Evolutionary conservation across 139 green algal genomes (phyloP), one percentile per base, ranked within the genome.

Genomic region (Micromonas pusilla): DNA sequence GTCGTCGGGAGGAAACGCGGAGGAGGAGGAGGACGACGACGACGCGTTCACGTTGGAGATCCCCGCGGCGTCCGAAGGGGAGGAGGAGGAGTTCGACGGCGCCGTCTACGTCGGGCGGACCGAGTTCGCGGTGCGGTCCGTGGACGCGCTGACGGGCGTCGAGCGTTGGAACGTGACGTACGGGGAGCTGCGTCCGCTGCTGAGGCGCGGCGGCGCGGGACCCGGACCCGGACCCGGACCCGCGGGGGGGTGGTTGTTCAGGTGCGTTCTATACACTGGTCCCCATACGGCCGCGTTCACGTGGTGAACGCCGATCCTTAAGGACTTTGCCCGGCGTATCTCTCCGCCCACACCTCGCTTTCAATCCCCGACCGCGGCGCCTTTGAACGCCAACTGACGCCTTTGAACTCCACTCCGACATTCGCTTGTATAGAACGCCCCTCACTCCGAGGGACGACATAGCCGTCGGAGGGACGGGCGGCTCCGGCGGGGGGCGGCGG

Each of bases 131-230:
- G 79, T 87, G 32, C 70, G 70, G 23, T 53, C 78, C 28, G 32
- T 84, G 21, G 83, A 84, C 30, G 52, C 54, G 1, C 21, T 19
- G 37, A 79, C 63, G 1, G 79, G 70, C 30, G 31, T 34, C 25
- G 52, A 83, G 77, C 72, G 70, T 6, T 87, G 83, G 83, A 84
- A 84, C 52, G 45, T 87, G 20, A 80, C 64, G 31, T 63, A 78
- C 72, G 54, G 54, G 3, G 54, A 78, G 25, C 20, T 78, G 1
- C 36, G 68, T 33, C 31, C 20, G 1, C 13, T 62, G 2, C n/a
- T 6, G 5, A 30, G 68, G 30, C 34, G 33, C 20, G 63, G 63
- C 20, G 63, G 3, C 1, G 63, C 21, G 1, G 63, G 20, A 25
- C 1, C 28, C 21, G 63, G 31, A 9, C 45, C 9, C 45, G 9